Base-by-base conservation (phyloP, 106 monocot genomes). In the Dendrobium huoshanense region DNA sequence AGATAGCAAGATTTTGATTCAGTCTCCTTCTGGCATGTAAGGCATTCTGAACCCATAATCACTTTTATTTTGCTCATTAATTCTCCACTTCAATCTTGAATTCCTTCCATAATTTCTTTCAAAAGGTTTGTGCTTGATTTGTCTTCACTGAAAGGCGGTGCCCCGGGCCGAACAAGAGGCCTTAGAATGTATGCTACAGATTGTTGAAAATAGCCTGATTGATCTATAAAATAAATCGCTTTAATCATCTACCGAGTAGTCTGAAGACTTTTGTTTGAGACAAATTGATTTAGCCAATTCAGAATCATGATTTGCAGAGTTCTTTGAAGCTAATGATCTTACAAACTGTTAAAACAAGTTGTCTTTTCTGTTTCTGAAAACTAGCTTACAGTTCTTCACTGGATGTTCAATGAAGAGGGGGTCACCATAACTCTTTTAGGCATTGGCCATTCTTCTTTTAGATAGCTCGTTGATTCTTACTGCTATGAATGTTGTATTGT, bases 81-180 rank as follows among this genome's bases (percentile, higher is more conserved):
- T 19, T 76, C 40, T 20, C 29, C 76, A 22, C 2, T 48, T 33
- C 56, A 56, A 16, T 58, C 11, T 55, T 41, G 41, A 41, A 59
- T 41, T 82, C 20, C 48, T 18, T 45, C 0, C 45, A 55, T 10
- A 27, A 48, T 77, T 55, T 27, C 2, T 75, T 75, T 68, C 15
- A 33, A 13, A 64, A 96, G 88, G 79, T 81, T 86, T 33, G 67
- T 65, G 70, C 84, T 96, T 15, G 93, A 96, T 80, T 75, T 82
- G 10, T 88, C 87, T 2, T 88, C 80, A 2, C 78, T 96, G 10
- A 81, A 85, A 80, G 96, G 93, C 72, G 95, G 91, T n/a, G 93
- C 96, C 44, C 91, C 91, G 24, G 88, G 89, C 4, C 78, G 88
- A 43, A 91, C 95, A 74, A 91, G 91, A 79, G 93, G 95, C 9